Base-by-base conservation (phyloP, 257 asterid genomes). In the Echites panduratus region DNA sequence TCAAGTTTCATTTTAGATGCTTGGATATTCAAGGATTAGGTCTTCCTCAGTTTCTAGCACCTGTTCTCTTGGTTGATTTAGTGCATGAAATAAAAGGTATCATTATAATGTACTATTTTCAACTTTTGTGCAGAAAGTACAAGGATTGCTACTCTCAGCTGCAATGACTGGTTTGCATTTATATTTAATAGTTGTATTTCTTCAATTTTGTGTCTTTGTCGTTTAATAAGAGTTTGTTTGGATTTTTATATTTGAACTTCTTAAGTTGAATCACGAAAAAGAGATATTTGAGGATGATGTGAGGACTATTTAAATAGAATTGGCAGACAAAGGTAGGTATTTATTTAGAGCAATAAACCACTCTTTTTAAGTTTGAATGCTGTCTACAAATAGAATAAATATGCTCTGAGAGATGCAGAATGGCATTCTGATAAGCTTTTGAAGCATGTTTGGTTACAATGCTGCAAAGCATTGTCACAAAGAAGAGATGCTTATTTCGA, bases 111-210 rank as follows among this genome's bases (percentile, higher is more conserved):
- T 19, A 20, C 17, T 40, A 29, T 44, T 44, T 47, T 29, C 48
- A 66, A 22, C 19, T 38, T 19, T 62, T 76, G 9, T 86, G 89
- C 92, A 94, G 97, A 94, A 83, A 85, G 76, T 83, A 72, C 80
- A 83, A 76, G 88, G 85, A 59, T 75, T 79, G 77, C 65, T 86
- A 14, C 66, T 65, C 52, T 83, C 86, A 27, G 84, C 88, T 59
- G 93, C 93, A 81, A 77, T 88, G 89, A 78, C 93, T 85, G 96
- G 97, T 91, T 70, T 70, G 49, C 66, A 26, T 76, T 69, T 19
- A n/a, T 11, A 27, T 57, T 57, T 32, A 5, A 48, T 29, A 5
- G 40, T 57, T 6, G 49, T 17, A 32, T 7, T 49, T 49, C 9
- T 20, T 40, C 22, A 7, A 9, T 14, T 38, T 19, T 16, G 11